Conservation (phyloP, 345 rosid species). For the Moricandia arvensis region DNA sequence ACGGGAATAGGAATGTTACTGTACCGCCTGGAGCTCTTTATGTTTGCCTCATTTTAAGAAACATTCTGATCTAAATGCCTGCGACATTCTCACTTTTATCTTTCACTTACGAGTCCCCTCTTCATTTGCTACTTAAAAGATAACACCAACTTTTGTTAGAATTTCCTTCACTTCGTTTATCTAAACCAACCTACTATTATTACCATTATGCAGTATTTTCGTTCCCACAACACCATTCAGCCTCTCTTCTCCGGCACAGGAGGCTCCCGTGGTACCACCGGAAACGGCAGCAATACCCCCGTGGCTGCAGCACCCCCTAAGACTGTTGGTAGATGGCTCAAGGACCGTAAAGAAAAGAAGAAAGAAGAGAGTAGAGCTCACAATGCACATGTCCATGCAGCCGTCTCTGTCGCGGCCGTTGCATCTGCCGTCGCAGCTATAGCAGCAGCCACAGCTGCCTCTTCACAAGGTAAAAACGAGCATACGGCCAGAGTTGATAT, state of each 20-base stretch:
- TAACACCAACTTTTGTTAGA: background rate
- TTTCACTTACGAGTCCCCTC: background rate
- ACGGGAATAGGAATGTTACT: constrained; percentile 2
- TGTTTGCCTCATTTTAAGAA: constrained; percentile 4
- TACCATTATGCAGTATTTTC: constrained; percentile 59
- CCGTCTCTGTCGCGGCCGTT: constrained; percentile 85
- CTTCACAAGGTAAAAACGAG: constrained; percentile 59
- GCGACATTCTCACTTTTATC: background rate
- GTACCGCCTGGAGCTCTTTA: constrained; percentile 2
- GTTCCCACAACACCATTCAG: constrained; percentile 76
- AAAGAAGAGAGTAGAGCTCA: constrained; percentile 87
- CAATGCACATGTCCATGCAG: constrained; percentile 87
- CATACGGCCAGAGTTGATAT: constrained; percentile 67
- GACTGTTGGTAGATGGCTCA: constrained; percentile 94
- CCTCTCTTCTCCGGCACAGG: constrained; percentile 69
- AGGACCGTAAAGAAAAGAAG: constrained; percentile 91
- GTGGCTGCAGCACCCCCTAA: constrained; percentile 53
- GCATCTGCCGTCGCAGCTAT: constrained; percentile 91
- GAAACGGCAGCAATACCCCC: constrained; percentile 56
- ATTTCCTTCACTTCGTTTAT: background rate
- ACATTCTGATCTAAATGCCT: background rate
- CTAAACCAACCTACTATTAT: background rate
- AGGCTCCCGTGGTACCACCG: constrained; percentile 49
- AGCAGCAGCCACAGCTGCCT: constrained; percentile 75
- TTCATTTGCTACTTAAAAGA: background rate